Base-by-base conservation (phyloP, 75 land plant species). In the Sequoia sempervirens region DNA sequence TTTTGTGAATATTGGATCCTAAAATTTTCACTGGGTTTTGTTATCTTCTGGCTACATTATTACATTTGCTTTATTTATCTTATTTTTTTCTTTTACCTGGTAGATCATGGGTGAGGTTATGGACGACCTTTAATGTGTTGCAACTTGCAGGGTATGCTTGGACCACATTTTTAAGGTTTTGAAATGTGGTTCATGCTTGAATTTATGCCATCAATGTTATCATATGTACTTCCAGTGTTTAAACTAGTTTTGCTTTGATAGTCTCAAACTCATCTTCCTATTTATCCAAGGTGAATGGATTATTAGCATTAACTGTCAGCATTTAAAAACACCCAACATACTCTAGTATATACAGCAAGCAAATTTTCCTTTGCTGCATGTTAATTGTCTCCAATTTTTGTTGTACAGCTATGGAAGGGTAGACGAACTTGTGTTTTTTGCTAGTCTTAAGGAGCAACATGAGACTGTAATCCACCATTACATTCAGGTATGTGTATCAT, bases 401-500 rank as follows among this genome's bases (percentile, higher is more conserved):
- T 20, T 45, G 69, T 90, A 88, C 91, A 97, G 99, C 79, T 92
- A 98, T 92, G 99, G 99, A 54, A 87, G 99, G 84, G 93, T 93
- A 79, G 99, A 98, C 50, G 99, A 98, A 84, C 91, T 98, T 80
- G 94, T 98, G 17, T 96, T 82, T 89, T 98, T 96, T 87, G 99
- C 99, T 84, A 84, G 92, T 83, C 87, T 98, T 15, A 98, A 94
- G 89, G 96, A 94, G 82, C 96, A 93, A 15, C 89, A 96, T 90
- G 99, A 98, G 74, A 94, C 94, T 84, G 99, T 94, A 10, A 84
- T 96, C 82, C 97, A 96, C 83, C 95, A 98, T 86, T 96, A 91
- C 83, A 95, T 96, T 85, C 94, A 97, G 99, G 99, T 96, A 82
- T 50, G 28, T 14, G 20, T 85, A 47, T 81, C 52, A 34, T 43